A percentile compares a stretch with the other conserved stretches of the same genome.
These are phyloP conservation scores for Russula griseocarnosa DNA, from an alignment of 768 basidiomycete species.

Conservation along the genomic window DNA sequence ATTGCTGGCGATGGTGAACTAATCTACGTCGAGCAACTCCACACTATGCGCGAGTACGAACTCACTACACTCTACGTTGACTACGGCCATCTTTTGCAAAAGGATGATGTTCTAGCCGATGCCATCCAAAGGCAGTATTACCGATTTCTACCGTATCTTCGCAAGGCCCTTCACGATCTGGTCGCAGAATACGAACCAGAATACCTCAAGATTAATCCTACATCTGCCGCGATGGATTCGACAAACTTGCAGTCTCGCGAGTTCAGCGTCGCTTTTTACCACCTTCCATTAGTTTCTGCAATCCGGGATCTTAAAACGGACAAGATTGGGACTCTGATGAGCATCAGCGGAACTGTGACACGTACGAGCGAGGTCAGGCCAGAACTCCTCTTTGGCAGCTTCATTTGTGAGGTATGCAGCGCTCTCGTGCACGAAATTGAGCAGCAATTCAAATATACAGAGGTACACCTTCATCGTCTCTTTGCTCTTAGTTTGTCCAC, in stretches of 20 bases:
- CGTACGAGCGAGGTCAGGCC: slow-evolving; percentile 96
- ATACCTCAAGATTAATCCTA: slow-evolving; percentile 92
- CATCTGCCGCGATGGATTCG: slow-evolving; percentile 81
- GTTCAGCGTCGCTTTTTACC: slow-evolving; percentile 94
- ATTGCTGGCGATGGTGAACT: slow-evolving; percentile 57
- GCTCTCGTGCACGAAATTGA: slow-evolving; percentile 89
- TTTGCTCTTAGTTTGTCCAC: neutral
- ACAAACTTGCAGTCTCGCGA: slow-evolving; percentile 88
- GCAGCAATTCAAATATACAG: slow-evolving; percentile 99
- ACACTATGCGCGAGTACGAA: slow-evolving; percentile 91
- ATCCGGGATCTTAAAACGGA: slow-evolving; percentile 92
- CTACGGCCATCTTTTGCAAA: slow-evolving; percentile 82
- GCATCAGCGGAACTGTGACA: slow-evolving; percentile 95
- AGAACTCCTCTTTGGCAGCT: slow-evolving; percentile 89
- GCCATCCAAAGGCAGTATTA: slow-evolving; percentile 96
- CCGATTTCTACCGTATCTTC: slow-evolving; percentile 91
- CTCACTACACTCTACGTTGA: slow-evolving; percentile 96
- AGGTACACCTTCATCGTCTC: slow-evolving; percentile 46
- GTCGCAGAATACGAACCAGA: slow-evolving; percentile 88
- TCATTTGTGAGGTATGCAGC: slow-evolving; percentile 85
- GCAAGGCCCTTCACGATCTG: slow-evolving; percentile 84
- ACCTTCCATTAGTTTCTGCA: slow-evolving; percentile 87
- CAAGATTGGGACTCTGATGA: slow-evolving; percentile 90
- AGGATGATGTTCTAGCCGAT: slow-evolving; percentile 89
- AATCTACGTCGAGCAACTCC: slow-evolving; percentile 89